A percentile compares a stretch with the other conserved stretches of the same genome.
Conservation (phyloP, 306 rosid species). For the Begonia peltatifolia region DNA sequence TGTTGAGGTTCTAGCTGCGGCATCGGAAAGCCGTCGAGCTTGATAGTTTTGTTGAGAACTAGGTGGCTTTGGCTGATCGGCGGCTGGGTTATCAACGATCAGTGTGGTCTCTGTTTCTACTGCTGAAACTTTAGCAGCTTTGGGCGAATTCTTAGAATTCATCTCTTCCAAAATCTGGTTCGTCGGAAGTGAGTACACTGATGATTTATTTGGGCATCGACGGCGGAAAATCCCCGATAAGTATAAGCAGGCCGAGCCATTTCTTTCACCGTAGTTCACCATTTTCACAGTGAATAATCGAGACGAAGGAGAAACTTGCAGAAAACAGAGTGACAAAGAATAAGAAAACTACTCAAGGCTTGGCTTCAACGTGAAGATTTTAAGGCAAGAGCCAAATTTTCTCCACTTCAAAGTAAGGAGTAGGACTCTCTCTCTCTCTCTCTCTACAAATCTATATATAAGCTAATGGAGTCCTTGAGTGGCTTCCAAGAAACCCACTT, state of each 20-base stretch:
- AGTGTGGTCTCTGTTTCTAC: neutral
- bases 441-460: constrained; percentile 16
- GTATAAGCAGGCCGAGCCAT: constrained; percentile 45
- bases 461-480: constrained; percentile 25
- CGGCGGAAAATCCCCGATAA: constrained; percentile 45
- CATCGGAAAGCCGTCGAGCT: constrained; percentile 34
- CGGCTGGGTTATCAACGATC: neutral
- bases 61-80: constrained; percentile 5
- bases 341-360: constrained; percentile 8
- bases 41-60: constrained; percentile 16
- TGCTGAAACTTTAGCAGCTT: neutral
- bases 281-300: constrained; percentile 30
- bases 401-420: neutral
- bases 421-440: too few species aligned
- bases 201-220: constrained; percentile 40
- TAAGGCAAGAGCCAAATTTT: constrained; percentile 19
- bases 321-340: constrained; percentile 6
- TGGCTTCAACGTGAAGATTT: constrained; percentile 27
- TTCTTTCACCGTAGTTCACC: constrained; percentile 19
- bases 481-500: constrained; percentile 80
- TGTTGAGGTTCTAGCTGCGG: constrained; percentile 48
- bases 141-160: too few species aligned
- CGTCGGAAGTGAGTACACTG: constrained; percentile 62
- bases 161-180: neutral
- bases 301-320: constrained; percentile 8